These are phyloP conservation scores for Populus deltoides DNA, from an alignment of 345 rosid species.

Conservation along the genomic window DNA sequence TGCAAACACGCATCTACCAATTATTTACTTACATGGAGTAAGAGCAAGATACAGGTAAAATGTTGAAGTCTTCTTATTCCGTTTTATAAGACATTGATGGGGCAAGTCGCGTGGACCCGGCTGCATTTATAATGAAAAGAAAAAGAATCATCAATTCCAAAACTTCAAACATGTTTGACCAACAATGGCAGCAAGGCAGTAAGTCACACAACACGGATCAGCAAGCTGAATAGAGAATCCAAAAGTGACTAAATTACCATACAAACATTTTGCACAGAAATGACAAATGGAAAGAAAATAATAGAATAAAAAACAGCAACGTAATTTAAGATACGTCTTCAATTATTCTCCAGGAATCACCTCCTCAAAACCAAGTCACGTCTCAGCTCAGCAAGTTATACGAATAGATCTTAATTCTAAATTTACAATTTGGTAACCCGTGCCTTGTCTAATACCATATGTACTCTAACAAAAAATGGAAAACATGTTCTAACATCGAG, in stretches of 20 bases:
- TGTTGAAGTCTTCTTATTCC: conserved; percentile 70
- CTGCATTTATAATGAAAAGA: conserved; percentile 41
- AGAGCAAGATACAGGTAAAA: conserved; percentile 73
- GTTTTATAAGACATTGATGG: conserved; percentile 71
- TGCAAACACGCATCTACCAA: not conserved
- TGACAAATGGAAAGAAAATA: not conserved
- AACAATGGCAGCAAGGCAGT: not conserved
- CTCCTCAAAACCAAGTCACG: not conserved
- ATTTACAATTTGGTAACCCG: not conserved
- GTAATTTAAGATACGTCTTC: not conserved
- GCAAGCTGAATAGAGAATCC: not conserved
- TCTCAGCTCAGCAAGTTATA: not conserved
- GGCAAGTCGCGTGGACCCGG: conserved; percentile 68
- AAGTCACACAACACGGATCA: not conserved
- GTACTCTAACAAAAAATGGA: not conserved
- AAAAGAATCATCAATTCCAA: conserved; percentile 8
- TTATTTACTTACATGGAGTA: conserved; percentile 58
- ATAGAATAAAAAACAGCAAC: not conserved
- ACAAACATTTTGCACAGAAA: not conserved
- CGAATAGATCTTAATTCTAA: not conserved
- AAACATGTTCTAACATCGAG: not conserved
- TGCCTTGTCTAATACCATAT: not conserved
- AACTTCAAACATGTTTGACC: not conserved
- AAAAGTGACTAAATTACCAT: not conserved
- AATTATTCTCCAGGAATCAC: not conserved